phyloP scores from a whole-genome alignment of 2,329 filamentous ascomycete species.

The Beauveria rudraprayagi region DNA sequence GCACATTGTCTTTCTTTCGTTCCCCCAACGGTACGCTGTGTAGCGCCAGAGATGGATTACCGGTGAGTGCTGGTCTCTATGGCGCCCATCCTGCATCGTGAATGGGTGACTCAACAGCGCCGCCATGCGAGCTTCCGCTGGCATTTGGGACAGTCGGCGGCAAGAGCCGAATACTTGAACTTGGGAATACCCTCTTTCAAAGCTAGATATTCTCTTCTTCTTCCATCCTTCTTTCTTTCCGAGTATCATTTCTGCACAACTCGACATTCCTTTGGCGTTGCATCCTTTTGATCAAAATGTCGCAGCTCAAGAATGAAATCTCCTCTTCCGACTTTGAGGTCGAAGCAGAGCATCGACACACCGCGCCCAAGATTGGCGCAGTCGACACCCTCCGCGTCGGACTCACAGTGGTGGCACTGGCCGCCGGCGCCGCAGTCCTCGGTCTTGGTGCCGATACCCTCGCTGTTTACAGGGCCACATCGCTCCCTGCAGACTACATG shows the following conservation, averaged over 20 bases:
- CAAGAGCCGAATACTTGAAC: constrained; percentile 6
- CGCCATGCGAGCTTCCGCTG: not conserved
- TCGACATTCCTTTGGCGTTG: not conserved
- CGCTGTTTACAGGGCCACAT: constrained; percentile 46
- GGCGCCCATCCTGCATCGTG: not conserved
- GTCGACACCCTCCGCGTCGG: constrained; percentile 38
- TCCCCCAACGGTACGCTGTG: not conserved
- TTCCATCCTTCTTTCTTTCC: not conserved
- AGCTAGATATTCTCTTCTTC: not conserved
- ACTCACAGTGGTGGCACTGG: constrained; percentile 42
- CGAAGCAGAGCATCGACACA: constrained; percentile 29
- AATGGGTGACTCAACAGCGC: not conserved
- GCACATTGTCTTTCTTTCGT: not conserved
- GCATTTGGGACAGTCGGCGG: not conserved
- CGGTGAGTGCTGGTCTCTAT: not conserved
- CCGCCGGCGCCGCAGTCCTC: constrained; percentile 43
- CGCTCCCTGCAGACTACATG: constrained; percentile 36
- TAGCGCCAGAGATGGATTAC: not conserved
- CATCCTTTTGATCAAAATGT: constrained; percentile 20
- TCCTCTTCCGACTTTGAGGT: constrained; percentile 42
- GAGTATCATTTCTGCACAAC: not conserved
- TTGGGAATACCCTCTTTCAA: not conserved
- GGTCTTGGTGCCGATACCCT: constrained; percentile 48
- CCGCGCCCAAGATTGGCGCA: constrained; percentile 30
- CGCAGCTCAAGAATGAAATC: constrained; percentile 30